Evolutionary conservation across 805 yeast genomes (phyloP).

Genomic region (Pichia gijzeniarum): DNA sequence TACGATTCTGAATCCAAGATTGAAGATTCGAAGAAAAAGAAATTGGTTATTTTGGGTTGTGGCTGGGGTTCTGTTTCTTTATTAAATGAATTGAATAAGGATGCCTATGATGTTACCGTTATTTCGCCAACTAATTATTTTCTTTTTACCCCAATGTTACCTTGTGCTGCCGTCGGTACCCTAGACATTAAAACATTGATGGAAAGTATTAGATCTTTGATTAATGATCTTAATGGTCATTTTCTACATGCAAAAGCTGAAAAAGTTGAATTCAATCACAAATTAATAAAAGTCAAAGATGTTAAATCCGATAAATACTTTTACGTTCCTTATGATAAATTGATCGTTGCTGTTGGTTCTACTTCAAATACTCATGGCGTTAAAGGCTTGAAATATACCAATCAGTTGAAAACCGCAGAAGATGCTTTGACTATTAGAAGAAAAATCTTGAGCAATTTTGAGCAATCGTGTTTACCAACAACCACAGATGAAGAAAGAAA

Average conservation of each 20-base stretch:
- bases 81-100: conserved; percentile 75
- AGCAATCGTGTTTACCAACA: conserved; percentile 78
- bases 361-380: conserved; percentile 91
- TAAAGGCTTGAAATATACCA: conserved; percentile 88
- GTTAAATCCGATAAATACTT: conserved; percentile 38
- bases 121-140: conserved; percentile 94
- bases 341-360: conserved; percentile 92
- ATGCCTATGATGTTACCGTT: conserved; percentile 79
- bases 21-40: conserved; percentile 54
- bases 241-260: conserved; percentile 89
- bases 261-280: conserved; percentile 64
- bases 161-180: conserved; percentile 93
- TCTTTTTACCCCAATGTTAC: conserved; percentile 88
- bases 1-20: conserved; percentile 44
- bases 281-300: conserved; percentile 55
- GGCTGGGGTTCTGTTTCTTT: conserved; percentile 95
- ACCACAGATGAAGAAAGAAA: conserved; percentile 65
- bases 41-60: conserved; percentile 72
- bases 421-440: conserved; percentile 80
- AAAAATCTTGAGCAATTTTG: conserved; percentile 78
- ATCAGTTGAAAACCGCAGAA: conserved; percentile 81
- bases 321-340: conserved; percentile 63
- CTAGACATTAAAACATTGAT: conserved; percentile 84
- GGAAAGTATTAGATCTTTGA: conserved; percentile 85
- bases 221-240: conserved; percentile 69